Conservation (phyloP, 108 stramenopile species). For the Aurantiochytrium sp. region DNA sequence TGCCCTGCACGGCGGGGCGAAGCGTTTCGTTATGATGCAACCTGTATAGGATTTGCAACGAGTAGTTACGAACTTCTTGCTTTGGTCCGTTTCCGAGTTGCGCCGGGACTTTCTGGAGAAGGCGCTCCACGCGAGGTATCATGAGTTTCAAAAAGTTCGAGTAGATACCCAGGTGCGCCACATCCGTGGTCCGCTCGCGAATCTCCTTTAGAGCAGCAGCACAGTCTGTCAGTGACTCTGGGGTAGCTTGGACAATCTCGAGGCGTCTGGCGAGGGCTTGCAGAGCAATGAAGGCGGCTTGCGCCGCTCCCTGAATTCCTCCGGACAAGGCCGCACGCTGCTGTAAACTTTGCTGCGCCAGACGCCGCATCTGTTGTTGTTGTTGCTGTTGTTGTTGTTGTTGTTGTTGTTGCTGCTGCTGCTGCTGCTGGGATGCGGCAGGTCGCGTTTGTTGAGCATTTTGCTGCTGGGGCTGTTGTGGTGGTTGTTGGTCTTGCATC, state of each 20-base stretch:
- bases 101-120: not conserved
- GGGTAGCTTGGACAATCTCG: not conserved
- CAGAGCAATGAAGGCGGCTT: not conserved
- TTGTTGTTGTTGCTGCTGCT: no score
- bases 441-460: no score
- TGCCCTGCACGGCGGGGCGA: constrained; percentile 65
- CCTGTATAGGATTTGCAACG: constrained; percentile 64
- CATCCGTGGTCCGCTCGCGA: not conserved
- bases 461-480: no score
- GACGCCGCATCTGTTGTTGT: no score
- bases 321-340: not conserved
- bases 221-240: not conserved
- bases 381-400: no score
- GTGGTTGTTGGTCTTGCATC: no score
- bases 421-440: no score
- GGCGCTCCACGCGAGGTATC: not conserved
- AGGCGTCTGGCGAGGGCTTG: not conserved
- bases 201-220: not conserved
- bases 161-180: not conserved
- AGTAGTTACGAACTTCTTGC: constrained; percentile 56
- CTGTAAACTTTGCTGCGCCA: no score
- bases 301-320: not conserved
- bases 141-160: not conserved
- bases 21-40: constrained; percentile 70
- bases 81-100: constrained; percentile 13